Conservation (phyloP, 225 moss, liverwort and hornwort species). For the Neckera pumila region DNA sequence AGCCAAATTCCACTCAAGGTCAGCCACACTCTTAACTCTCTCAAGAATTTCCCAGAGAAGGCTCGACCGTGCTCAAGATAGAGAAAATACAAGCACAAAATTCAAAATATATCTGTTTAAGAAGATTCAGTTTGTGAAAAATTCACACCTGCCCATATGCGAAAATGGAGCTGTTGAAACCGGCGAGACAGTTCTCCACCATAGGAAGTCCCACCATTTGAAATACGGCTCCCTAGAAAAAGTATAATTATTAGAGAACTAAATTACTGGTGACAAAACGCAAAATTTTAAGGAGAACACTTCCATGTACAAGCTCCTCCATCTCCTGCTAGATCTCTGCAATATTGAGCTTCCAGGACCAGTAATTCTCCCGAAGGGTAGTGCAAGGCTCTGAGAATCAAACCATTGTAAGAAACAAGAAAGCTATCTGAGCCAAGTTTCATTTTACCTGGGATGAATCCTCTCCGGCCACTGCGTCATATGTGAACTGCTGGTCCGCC, state of each 20-base stretch:
- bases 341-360: background rate
- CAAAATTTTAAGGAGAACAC: too few relatives aligned
- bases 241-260: background rate
- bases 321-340: background rate
- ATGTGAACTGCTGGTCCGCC: conserved; percentile 84
- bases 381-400: background rate
- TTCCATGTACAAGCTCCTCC: background rate
- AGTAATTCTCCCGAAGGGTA: background rate
- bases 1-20: background rate
- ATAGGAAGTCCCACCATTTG: conserved; percentile 88
- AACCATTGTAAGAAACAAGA: background rate
- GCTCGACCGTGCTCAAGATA: background rate
- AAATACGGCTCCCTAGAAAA: conserved; percentile 53
- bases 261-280: background rate
- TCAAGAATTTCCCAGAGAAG: background rate
- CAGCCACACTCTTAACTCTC: background rate
- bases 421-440: background rate
- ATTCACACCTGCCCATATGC: conserved; percentile 78
- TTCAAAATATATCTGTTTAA: background rate
- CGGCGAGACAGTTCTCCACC: conserved; percentile 96
- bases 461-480: conserved; percentile 77
- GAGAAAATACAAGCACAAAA: background rate
- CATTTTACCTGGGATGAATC: conserved; percentile 55
- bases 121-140: background rate
- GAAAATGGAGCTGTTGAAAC: conserved; percentile 97